These are phyloP conservation scores for Lachnellula cervina DNA, from an alignment of 2,329 filamentous ascomycete genomes.

Conservation along the genomic window DNA sequence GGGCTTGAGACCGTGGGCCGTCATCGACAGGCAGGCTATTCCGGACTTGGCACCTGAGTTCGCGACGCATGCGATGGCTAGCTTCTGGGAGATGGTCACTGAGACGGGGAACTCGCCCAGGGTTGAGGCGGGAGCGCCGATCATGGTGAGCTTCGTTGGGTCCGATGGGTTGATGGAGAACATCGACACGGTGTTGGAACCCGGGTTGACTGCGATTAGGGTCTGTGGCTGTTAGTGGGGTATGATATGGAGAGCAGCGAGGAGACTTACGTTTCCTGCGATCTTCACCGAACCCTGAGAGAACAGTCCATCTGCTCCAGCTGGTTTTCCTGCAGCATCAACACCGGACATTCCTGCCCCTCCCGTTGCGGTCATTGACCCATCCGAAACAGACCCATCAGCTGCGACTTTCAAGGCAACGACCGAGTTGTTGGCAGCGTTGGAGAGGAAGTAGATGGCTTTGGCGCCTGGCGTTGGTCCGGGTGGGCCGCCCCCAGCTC, in stretches of 20 bases:
- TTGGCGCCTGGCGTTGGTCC: conserved; percentile 22
- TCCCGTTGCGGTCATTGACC: conserved; percentile 41
- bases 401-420: conserved; percentile 44
- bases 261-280: conserved; percentile 42
- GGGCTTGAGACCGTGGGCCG: conserved; percentile 33
- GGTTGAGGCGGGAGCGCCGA: conserved; percentile 40
- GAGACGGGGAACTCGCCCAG: conserved; percentile 50
- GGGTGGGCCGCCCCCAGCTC: background rate
- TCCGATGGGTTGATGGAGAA: conserved; percentile 39
- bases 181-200: conserved; percentile 49
- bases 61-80: conserved; percentile 43
- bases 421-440: conserved; percentile 44
- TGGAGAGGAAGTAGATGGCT: conserved; percentile 54
- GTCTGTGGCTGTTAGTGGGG: conserved; percentile 32
- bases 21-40: conserved; percentile 40
- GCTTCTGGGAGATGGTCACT: conserved; percentile 42
- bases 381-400: conserved; percentile 44
- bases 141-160: conserved; percentile 40
- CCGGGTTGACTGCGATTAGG: conserved; percentile 52
- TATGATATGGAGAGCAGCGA: background rate
- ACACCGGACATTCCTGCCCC: conserved; percentile 42
- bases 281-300: conserved; percentile 47
- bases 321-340: conserved; percentile 35
- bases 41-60: conserved; percentile 41
- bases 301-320: conserved; percentile 46